Evolutionary conservation across 2,329 filamentous ascomycete genomes (phyloP).

Genomic region (Aspergillus hiratsukae): DNA sequence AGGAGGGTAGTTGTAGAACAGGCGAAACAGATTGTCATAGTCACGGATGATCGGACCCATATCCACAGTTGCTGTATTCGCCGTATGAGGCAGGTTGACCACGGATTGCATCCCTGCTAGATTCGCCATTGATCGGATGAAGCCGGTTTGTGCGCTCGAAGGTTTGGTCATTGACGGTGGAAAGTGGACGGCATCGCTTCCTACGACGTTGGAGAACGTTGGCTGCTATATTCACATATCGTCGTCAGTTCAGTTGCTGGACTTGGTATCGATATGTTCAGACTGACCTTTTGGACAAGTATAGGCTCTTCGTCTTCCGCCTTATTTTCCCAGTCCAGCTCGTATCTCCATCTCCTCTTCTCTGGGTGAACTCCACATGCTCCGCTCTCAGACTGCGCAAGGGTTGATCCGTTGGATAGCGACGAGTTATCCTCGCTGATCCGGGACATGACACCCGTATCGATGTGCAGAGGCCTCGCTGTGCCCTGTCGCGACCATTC

Average conservation of each 20-base stretch:
- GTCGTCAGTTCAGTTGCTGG: neutral
- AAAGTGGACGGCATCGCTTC: constrained; percentile 42
- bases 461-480: constrained; percentile 45
- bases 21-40: constrained; percentile 92
- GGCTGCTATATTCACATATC: constrained; percentile 23
- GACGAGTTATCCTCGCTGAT: constrained; percentile 33
- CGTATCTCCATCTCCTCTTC: constrained; percentile 75
- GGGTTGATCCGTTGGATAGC: constrained; percentile 33
- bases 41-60: constrained; percentile 74
- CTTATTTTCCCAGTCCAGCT: constrained; percentile 70
- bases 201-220: constrained; percentile 53
- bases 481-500: constrained; percentile 60
- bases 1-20: constrained; percentile 92
- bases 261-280: neutral
- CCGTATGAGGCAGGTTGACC: constrained; percentile 45
- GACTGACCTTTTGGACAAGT: constrained; percentile 72
- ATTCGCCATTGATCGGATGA: constrained; percentile 86
- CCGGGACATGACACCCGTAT: constrained; percentile 28
- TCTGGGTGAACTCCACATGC: constrained; percentile 40
- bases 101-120: constrained; percentile 56
- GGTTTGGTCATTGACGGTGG: constrained; percentile 61
- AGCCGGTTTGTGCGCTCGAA: constrained; percentile 58
- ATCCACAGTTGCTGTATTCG: constrained; percentile 55
- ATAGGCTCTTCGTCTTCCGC: constrained; percentile 76
- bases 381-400: constrained; percentile 35